phyloP scores from a whole-genome alignment of 306 rosid species.

The Trifolium dubium region DNA sequence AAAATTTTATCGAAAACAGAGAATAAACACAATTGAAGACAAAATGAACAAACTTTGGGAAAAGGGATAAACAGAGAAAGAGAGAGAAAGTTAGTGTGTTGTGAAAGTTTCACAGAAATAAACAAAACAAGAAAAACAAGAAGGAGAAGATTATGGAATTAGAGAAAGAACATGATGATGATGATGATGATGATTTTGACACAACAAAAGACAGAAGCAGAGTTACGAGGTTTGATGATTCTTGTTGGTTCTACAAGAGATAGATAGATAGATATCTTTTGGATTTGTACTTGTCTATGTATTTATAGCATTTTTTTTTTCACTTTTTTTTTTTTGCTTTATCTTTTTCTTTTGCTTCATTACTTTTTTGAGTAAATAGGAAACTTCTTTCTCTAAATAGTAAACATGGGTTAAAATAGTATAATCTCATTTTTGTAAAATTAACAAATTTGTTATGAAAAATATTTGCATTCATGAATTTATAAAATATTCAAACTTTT shows the following conservation, averaged over 20 bases:
- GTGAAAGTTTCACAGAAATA: background rate
- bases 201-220: background rate
- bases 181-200: background rate
- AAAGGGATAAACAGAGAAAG: slow-evolving; percentile 17
- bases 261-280: too few species aligned
- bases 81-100: background rate
- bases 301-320: slow-evolving; percentile 35
- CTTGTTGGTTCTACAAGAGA: background rate
- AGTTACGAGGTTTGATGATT: background rate
- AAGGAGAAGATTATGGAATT: too few species aligned
- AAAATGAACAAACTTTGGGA: slow-evolving; percentile 16
- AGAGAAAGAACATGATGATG: too few species aligned
- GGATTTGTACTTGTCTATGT: slow-evolving; percentile 9
- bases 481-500: too few species aligned
- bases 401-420: background rate
- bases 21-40: slow-evolving; percentile 22
- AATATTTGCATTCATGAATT: too few species aligned
- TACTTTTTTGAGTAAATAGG: background rate
- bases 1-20: background rate
- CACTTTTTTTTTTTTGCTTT: background rate
- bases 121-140: background rate
- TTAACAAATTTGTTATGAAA: background rate
- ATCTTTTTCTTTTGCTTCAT: too few species aligned
- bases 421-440: background rate
- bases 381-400: background rate